Conservation (phyloP, 306 rosid genomes). For the Hippophae rhamnoides region DNA sequence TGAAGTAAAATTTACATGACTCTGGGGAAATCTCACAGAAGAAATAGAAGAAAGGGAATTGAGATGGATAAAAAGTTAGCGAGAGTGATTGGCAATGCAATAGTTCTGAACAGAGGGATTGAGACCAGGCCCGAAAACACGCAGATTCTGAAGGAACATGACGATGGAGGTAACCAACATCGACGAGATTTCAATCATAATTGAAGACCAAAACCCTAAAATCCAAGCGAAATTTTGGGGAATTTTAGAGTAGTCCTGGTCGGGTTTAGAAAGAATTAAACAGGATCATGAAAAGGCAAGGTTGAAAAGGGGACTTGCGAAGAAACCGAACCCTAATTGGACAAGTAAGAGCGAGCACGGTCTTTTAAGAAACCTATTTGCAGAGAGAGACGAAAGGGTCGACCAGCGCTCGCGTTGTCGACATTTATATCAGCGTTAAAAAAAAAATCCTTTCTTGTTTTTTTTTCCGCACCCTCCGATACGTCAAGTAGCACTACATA, state of each 20-base stretch:
- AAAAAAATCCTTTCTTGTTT: no score
- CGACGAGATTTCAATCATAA: conserved; percentile 25
- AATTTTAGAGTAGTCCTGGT: conserved; percentile 18
- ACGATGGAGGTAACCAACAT: conserved; percentile 13
- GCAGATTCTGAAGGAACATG: conserved; percentile 36
- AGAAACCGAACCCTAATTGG: conserved; percentile 12
- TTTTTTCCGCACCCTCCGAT: no score
- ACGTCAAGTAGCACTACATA: no score
- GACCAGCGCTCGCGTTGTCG: no score
- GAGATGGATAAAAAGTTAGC: conserved; percentile 34
- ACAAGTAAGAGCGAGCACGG: background rate
- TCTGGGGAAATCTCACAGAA: background rate
- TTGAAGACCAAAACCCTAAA: conserved; percentile 19
- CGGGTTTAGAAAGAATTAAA: conserved; percentile 16
- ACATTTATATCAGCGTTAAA: no score
- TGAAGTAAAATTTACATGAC: conserved; percentile 29
- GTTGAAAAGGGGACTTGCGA: background rate
- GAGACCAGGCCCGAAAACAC: conserved; percentile 77
- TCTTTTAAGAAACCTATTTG: no score
- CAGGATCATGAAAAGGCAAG: conserved; percentile 5
- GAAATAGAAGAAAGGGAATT: background rate
- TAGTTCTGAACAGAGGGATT: conserved; percentile 62
- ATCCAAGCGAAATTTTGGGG: background rate
- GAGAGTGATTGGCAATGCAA: conserved; percentile 58
- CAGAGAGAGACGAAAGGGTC: no score